Evolutionary conservation across 1,284 basidiomycete genomes (phyloP).

Genomic region (Ceratobasidium sp.): DNA sequence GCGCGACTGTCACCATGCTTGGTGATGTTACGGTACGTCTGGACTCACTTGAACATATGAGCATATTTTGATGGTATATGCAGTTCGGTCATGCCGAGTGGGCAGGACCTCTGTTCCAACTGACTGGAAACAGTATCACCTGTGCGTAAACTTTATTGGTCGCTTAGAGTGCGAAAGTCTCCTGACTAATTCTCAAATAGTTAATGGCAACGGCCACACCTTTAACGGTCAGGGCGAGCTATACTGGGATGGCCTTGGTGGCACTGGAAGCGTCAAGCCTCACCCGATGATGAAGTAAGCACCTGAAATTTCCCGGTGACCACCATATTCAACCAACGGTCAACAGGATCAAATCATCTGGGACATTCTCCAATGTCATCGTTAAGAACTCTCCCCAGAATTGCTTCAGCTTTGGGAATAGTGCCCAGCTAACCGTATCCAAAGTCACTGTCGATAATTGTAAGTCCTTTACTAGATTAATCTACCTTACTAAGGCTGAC

Average conservation of each 20-base stretch:
- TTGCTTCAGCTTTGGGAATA: slow-evolving; percentile 40
- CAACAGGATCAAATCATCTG: slow-evolving; percentile 45
- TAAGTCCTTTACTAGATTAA: neutral
- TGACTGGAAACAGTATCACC: slow-evolving; percentile 44
- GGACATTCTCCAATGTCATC: slow-evolving; percentile 44
- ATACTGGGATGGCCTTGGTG: slow-evolving; percentile 67
- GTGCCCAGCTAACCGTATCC: slow-evolving; percentile 22
- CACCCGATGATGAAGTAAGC: slow-evolving; percentile 59
- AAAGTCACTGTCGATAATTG: slow-evolving; percentile 47
- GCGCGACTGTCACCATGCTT: slow-evolving; percentile 41
- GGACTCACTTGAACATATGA: neutral
- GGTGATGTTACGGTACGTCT: slow-evolving; percentile 11
- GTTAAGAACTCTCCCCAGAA: slow-evolving; percentile 46
- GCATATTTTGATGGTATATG: neutral
- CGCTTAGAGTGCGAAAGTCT: neutral
- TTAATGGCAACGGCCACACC: slow-evolving; percentile 65
- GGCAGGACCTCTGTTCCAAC: slow-evolving; percentile 47
- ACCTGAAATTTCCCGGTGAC: neutral
- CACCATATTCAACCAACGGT: slow-evolving; percentile 15
- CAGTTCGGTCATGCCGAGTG: slow-evolving; percentile 32
- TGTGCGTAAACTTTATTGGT: neutral
- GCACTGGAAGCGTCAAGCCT: slow-evolving; percentile 59
- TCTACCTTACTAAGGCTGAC: neutral
- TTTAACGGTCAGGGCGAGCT: slow-evolving; percentile 65
- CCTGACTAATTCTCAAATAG: slow-evolving; percentile 48